Base-by-base conservation (phyloP, 1,284 basidiomycete species). In the Spongiforma sp. region DNA sequence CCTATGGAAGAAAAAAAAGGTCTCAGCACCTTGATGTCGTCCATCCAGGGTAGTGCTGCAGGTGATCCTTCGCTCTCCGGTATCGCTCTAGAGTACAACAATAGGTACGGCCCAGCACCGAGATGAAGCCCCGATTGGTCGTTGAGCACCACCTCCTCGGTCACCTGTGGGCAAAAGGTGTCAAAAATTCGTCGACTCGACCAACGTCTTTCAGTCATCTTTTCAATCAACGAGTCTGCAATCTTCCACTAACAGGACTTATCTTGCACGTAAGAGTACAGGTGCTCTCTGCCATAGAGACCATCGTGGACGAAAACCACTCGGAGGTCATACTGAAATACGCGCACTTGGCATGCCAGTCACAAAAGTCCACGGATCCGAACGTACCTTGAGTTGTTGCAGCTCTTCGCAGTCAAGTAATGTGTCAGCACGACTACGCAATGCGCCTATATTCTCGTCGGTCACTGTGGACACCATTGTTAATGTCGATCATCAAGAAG, bases 281-380 rank as follows among this genome's bases (percentile, higher is more conserved):
- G 77, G 68, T 92, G 89, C 61, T 84, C 89, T 43, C 90, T 82
- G 9, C 91, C 92, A 50, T 86, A 87, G 19, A 92, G 76, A 15
- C 91, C 92, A 17, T 90, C 90, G 69, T 93, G 89, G 48, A 91
- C 81, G 24, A 93, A 80, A 3, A 93, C 91, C 14, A 84, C 87
- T 8, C 90, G 88, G 30, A 94, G 83, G 67, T 93, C 90, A 70
- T 93, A 93, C 91, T 93, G 61, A 5, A 52, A 28, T 17, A 54
- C 61, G 30, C 59, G 30, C 26, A 57, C 7, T 10, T 50, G 33
- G 48, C 26, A 21, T 32, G 57, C 37, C 52, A 55, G 4, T 39
- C 24, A 10, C 28, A 53, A 57, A 39, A 39, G 34, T 12, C 21
- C 43, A 60, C 14, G 33, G n/a, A n/a, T n/a, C 34, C 28, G n/a